Evolutionary conservation across 1,284 basidiomycete species (phyloP).

Genomic region (Leccinum pachyderme): DNA sequence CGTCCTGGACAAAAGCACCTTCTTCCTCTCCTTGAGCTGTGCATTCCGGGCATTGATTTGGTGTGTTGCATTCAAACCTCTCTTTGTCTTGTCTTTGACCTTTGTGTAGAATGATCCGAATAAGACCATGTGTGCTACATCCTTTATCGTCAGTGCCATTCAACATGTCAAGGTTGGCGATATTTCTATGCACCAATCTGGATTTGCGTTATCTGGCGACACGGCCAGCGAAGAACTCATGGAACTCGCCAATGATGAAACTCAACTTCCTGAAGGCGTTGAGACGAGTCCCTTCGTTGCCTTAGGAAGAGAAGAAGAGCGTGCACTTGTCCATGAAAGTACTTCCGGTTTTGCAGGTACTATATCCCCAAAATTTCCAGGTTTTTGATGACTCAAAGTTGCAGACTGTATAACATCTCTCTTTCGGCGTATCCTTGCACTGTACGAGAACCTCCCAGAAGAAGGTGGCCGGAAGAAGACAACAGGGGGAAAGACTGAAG

Average conservation of each 20-base stretch:
- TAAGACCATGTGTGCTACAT: constrained; percentile 84
- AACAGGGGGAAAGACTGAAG: constrained; percentile 86
- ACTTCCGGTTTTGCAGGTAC: constrained; percentile 78
- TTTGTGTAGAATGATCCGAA: constrained; percentile 78
- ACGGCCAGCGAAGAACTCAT: constrained; percentile 53
- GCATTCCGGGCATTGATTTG: constrained; percentile 88
- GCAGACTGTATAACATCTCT: constrained; percentile 88
- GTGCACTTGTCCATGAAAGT: constrained; percentile 70
- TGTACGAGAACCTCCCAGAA: constrained; percentile 94
- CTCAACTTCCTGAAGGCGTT: constrained; percentile 52
- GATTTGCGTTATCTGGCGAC: constrained; percentile 51
- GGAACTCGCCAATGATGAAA: constrained; percentile 47
- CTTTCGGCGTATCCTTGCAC: constrained; percentile 79
- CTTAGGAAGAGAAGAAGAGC: constrained; percentile 70
- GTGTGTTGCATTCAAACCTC: constrained; percentile 39
- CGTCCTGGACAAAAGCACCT: constrained; percentile 87
- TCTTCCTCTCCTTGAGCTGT: constrained; percentile 85
- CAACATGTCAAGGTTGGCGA: constrained; percentile 86
- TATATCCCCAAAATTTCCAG: constrained; percentile 12
- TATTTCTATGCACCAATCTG: constrained; percentile 60
- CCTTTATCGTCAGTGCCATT: constrained; percentile 76
- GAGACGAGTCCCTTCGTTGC: constrained; percentile 49
- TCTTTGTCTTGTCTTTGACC: constrained; percentile 4
- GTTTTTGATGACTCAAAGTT: constrained; percentile 8
- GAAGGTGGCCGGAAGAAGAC: constrained; percentile 82